Base-by-base conservation (phyloP, 2,329 filamentous ascomycete genomes). In the Colletotrichum noveboracense region DNA sequence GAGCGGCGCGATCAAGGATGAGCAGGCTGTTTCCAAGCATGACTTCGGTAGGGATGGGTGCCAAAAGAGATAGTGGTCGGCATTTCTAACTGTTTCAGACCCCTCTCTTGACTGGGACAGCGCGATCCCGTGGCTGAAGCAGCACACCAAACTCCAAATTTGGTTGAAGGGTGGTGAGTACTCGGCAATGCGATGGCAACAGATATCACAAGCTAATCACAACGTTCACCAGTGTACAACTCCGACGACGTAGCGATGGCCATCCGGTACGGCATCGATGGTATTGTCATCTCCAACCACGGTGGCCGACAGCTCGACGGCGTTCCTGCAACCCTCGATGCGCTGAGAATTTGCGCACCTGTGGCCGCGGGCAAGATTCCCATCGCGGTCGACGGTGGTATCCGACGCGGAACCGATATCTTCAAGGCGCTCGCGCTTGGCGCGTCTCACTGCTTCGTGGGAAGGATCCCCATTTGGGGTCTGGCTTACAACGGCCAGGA, bases 261-360 rank as follows among this genome's bases (percentile, higher is more conserved):
- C 5, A 81, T 88, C 13, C 14, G 68, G 14, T 55, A 65, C 18
- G 92, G 91, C 0, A 89, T 91, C 4, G 90, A 94, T 76, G 93
- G 91, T 0, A 93, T 95, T 65, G 88, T 95, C 2, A 86, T 95
- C 3, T 91, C 88, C 9, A 95, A 95, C 78, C 94, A 95, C 81
- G 94, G 93, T 1, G 93, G 93, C 0, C 82, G 93, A 61, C 87
- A 84, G 52, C 79, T 88, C 0, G 88, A 91, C 72, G 90, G 80
- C 78, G 85, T 87, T 0, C 72, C 73, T 7, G 62, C 75, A 5
- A 74, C 75, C 14, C 62, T 78, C 8, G 75, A 77, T n/a, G 77
- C 70, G 26, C 55, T 86, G 96, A 8, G 93, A 92, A 52, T 86
- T 93, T 83, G 79, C 71, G 48, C 71, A 70, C 69, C 74, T 24